phyloP scores from a whole-genome alignment of 176 grass and related monocot genomes.

The Triticum turgidum region DNA sequence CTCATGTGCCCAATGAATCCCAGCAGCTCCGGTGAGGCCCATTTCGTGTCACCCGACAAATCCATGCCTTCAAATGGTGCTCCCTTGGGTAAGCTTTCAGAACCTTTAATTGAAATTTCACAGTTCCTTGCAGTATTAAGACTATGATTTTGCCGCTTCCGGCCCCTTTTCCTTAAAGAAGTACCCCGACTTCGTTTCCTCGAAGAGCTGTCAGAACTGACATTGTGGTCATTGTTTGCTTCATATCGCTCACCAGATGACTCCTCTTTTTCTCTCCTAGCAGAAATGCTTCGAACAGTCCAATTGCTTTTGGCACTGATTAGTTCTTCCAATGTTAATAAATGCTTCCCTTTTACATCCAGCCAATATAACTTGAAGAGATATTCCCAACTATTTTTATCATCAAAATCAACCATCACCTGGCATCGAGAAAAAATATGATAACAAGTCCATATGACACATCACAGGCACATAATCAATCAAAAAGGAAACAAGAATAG shows the following conservation, averaged over 20 bases:
- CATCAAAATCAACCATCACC: conserved; percentile 92
- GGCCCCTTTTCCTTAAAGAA: conserved; percentile 57
- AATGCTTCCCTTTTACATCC: conserved; percentile 71
- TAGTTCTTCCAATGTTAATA: conserved; percentile 79
- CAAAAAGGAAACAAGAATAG: conserved; percentile 7
- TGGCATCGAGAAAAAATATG: conserved; percentile 18
- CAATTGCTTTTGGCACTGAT: conserved; percentile 62
- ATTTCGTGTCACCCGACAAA: conserved; percentile 50
- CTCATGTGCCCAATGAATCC: conserved; percentile 86
- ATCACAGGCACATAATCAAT: background rate
- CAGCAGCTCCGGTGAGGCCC: conserved; percentile 81
- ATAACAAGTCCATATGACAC: conserved; percentile 17
- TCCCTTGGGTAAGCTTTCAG: conserved; percentile 42
- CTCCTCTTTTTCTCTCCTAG: conserved; percentile 60
- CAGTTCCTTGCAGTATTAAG: conserved; percentile 39
- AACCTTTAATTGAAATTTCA: conserved; percentile 31
- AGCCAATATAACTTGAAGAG: conserved; percentile 99
- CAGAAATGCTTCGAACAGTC: conserved; percentile 46
- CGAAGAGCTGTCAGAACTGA: conserved; percentile 62
- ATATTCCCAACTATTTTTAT: conserved; percentile 97
- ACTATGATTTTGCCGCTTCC: conserved; percentile 50
- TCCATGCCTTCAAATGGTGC: conserved; percentile 36
- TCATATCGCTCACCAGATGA: conserved; percentile 86
- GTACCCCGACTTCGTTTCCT: conserved; percentile 41
- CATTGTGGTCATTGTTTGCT: conserved; percentile 64